These are phyloP conservation scores for Rhododendron ferrugineum DNA, from an alignment of 148 eudicot species.

Conservation along the genomic window DNA sequence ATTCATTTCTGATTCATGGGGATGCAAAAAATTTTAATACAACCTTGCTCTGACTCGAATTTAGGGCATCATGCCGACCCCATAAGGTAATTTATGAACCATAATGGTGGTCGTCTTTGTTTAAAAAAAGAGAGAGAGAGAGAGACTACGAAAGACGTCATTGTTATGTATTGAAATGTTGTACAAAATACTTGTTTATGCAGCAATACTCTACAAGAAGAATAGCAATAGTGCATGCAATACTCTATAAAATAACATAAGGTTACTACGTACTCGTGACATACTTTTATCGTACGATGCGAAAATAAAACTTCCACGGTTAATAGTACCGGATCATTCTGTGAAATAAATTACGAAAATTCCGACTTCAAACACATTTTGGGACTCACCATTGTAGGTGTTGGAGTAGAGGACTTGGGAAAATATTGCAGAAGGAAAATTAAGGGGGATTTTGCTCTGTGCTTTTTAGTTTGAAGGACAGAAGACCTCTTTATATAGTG, in stretches of 20 bases:
- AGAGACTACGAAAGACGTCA: too few relatives aligned
- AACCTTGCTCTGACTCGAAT: too few relatives aligned
- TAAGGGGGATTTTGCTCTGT: neutral
- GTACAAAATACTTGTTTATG: neutral
- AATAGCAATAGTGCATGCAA: neutral
- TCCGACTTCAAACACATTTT: neutral
- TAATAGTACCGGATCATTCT: neutral
- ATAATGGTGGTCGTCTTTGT: too few relatives aligned
- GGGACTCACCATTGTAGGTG: conserved; percentile 7
- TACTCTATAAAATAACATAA: neutral
- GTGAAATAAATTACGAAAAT: neutral
- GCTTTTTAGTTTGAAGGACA: neutral
- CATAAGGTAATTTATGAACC: too few relatives aligned
- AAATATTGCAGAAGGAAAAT: neutral
- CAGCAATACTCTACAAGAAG: neutral
- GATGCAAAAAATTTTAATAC: neutral
- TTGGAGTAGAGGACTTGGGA: neutral
- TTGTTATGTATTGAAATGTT: neutral
- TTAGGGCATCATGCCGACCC: too few relatives aligned
- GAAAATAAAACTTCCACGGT: neutral
- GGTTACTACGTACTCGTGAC: neutral
- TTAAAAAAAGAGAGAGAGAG: too few relatives aligned
- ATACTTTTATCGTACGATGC: neutral
- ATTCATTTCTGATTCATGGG: neutral
- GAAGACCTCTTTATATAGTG: conserved; percentile 3